Conservation (phyloP, 1,139 yeast genomes). For the Tardiomyces blankii region DNA sequence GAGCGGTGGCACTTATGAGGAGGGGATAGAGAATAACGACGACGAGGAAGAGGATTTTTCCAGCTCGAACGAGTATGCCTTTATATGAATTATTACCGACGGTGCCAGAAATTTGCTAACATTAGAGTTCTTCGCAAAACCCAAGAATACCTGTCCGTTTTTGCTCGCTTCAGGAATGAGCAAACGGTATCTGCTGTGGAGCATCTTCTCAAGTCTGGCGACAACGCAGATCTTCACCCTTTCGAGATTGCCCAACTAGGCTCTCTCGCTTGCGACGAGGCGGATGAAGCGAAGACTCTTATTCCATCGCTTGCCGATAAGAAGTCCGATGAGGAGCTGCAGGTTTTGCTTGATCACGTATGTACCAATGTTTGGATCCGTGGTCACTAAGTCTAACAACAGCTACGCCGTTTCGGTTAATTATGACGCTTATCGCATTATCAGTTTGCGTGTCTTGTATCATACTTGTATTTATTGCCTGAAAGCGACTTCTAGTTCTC, state of each 20-base stretch:
- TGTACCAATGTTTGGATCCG: background rate
- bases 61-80: slow-evolving; percentile 27
- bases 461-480: background rate
- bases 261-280: slow-evolving; percentile 88
- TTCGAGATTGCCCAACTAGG: slow-evolving; percentile 91
- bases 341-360: slow-evolving; percentile 70
- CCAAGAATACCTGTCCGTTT: slow-evolving; percentile 72
- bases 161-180: slow-evolving; percentile 83
- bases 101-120: slow-evolving; percentile 19
- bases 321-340: slow-evolving; percentile 79
- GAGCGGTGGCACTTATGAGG: slow-evolving; percentile 28
- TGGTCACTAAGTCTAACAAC: background rate
- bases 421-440: background rate
- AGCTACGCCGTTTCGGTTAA: slow-evolving; percentile 19
- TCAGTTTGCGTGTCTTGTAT: background rate
- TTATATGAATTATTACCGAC: background rate
- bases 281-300: slow-evolving; percentile 92
- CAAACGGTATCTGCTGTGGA: slow-evolving; percentile 93
- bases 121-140: slow-evolving; percentile 69
- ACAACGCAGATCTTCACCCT: slow-evolving; percentile 67
- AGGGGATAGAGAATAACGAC: slow-evolving; percentile 25
- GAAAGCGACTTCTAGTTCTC: background rate
- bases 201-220: slow-evolving; percentile 63
- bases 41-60: slow-evolving; percentile 32
- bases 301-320: slow-evolving; percentile 78